phyloP scores from a whole-genome alignment of 2,329 filamentous ascomycete species.

The Exophiala viscosa region DNA sequence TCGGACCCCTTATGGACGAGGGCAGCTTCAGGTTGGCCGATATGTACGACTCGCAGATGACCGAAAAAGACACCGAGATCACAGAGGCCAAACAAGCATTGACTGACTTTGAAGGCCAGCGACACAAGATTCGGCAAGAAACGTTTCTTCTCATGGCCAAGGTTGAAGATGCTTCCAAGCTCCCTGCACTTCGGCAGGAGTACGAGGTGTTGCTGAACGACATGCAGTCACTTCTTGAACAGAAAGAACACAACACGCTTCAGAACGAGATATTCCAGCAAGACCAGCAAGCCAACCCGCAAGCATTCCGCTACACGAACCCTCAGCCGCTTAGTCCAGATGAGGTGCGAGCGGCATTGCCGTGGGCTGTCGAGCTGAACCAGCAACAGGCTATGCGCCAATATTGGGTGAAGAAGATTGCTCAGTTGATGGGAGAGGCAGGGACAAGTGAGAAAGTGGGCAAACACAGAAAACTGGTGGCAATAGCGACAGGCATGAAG shows the following conservation, averaged over 20 bases:
- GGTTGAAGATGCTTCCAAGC: slow-evolving; percentile 36
- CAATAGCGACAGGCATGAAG: slow-evolving; percentile 45
- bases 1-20: slow-evolving; percentile 65
- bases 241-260: slow-evolving; percentile 39
- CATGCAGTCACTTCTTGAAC: slow-evolving; percentile 44
- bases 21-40: slow-evolving; percentile 66
- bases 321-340: slow-evolving; percentile 24
- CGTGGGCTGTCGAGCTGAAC: slow-evolving; percentile 37
- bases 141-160: slow-evolving; percentile 35
- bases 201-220: slow-evolving; percentile 37
- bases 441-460: slow-evolving; percentile 46
- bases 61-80: slow-evolving; percentile 51
- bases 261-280: slow-evolving; percentile 28
- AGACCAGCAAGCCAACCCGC: slow-evolving; percentile 27
- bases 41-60: slow-evolving; percentile 36
- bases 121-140: slow-evolving; percentile 42
- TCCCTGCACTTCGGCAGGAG: slow-evolving; percentile 38
- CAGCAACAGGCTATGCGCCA: slow-evolving; percentile 38
- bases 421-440: slow-evolving; percentile 34
- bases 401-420: slow-evolving; percentile 25
- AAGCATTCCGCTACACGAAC: slow-evolving; percentile 30
- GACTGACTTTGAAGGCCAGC: slow-evolving; percentile 42
- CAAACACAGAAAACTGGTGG: slow-evolving; percentile 45
- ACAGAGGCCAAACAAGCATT: slow-evolving; percentile 61
- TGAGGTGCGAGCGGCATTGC: slow-evolving; percentile 36